Base-by-base conservation (phyloP, 2,329 filamentous ascomycete species). In the Graphilbum sp. region DNA sequence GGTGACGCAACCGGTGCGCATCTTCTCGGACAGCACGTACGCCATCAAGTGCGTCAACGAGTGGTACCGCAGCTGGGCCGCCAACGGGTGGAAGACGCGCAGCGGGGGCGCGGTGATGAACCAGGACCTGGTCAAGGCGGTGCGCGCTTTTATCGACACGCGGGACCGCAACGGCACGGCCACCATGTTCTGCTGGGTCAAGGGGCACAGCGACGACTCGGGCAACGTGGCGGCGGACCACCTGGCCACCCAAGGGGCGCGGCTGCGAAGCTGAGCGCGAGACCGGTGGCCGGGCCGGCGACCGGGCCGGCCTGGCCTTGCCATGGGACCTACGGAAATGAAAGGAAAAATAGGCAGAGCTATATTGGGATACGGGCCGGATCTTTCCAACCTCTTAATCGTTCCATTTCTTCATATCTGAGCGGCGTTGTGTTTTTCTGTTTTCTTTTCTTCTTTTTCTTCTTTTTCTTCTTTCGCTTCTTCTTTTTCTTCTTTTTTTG, bases 21-120 rank as follows among this genome's bases (percentile, higher is more conserved):
- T 98, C 46, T 70, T 78, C 53, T 86, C 78, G n/a, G 90, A 98
- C 59, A 90, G 82, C 56, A 76, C 77, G 50, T 96, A 96, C 59
- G 71, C 83, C 2, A 94, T 95, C 56, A 79, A 87, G 47, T 96
- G 88, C 52, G 74, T 86, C 20, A 93, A 79, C 1, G 68, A 75
- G 33, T 98, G 90, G 88, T 86, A 75, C 50, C 56, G 60, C 18
- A 76, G 69, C 40, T 96, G 90, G 90, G 64, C 73, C 45, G 67
- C 59, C 40, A 73, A 88, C 48, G 68, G 68, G 6, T 98, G 88
- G 88, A 69, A 68, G 52, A 94, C 76, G n/a, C 60, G 72, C 3
- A 61, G 66, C 1, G 73, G 75, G 10, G 43, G 47, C 42, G 59
- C 70, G 0, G 88, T 96, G 8, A 79, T 87, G 61, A 96, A 98